A percentile compares a stretch with the other conserved stretches of the same genome.
Conservation (phyloP, 164 flowering plant species). For the Vitis rotundifolia region DNA sequence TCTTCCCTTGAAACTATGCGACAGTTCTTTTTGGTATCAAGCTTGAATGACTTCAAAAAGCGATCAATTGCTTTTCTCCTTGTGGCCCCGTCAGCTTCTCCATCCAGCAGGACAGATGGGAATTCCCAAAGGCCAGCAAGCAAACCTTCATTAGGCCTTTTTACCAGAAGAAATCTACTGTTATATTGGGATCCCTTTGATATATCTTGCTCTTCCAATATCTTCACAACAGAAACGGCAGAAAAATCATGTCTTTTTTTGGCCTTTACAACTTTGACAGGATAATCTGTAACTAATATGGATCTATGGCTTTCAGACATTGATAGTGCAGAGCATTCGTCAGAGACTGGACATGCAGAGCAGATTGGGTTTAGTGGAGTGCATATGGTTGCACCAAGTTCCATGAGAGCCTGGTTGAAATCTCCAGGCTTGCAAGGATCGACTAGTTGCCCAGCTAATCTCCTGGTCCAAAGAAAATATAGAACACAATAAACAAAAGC, state of each 20-base stretch:
- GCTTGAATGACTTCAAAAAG: constrained; percentile 56
- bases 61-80: constrained; percentile 66
- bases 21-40: constrained; percentile 42
- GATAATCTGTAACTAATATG: constrained; percentile 70
- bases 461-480: constrained; percentile 42
- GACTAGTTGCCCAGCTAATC: constrained; percentile 83
- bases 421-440: constrained; percentile 90
- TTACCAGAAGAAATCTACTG: constrained; percentile 59
- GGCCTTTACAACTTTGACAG: constrained; percentile 64
- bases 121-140: constrained; percentile 99
- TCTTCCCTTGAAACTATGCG: constrained; percentile 56
- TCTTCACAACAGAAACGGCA: constrained; percentile 86
- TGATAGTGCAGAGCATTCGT: constrained; percentile 63
- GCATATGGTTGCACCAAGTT: constrained; percentile 89
- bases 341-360: constrained; percentile 68
- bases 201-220: constrained; percentile 31
- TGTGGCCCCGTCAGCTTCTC: constrained; percentile 38
- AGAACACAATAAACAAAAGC: not conserved
- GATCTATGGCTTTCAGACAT: constrained; percentile 36
- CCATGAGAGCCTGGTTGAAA: constrained; percentile 96
- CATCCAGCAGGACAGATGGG: constrained; percentile 68
- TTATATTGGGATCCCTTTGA: constrained; percentile 22
- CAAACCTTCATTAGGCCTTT: constrained; percentile 86
- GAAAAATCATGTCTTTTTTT: constrained; percentile 74
- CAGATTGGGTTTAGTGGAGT: constrained; percentile 73